phyloP scores from a whole-genome alignment of 2,329 filamentous ascomycete species.

The Clonostachys rhizophaga region DNA sequence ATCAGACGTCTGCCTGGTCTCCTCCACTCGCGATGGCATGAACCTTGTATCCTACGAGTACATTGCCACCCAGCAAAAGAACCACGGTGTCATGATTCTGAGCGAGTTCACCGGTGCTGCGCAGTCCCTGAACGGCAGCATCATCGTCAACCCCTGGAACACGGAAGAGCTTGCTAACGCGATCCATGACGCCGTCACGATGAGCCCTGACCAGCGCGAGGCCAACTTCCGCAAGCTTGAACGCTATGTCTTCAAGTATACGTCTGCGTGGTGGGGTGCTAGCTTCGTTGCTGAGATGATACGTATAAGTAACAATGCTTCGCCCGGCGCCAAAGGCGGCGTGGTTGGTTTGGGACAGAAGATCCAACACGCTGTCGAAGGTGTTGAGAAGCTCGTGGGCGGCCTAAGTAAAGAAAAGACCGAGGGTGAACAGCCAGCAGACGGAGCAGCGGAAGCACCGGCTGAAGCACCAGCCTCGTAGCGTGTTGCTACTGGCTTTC shows the following conservation, averaged over 20 bases:
- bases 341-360: constrained; percentile 19
- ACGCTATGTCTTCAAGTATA: constrained; percentile 96
- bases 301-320: constrained; percentile 38
- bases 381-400: constrained; percentile 6
- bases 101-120: constrained; percentile 96
- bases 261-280: constrained; percentile 93
- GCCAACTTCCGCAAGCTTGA: constrained; percentile 88
- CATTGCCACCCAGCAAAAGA: constrained; percentile 86
- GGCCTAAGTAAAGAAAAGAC: neutral
- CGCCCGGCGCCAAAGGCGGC: constrained; percentile 32
- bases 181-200: constrained; percentile 94
- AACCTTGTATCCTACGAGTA: constrained; percentile 98
- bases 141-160: constrained; percentile 98
- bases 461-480: neutral
- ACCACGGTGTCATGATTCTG: constrained; percentile 89
- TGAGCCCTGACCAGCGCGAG: constrained; percentile 83
- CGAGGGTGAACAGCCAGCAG: neutral
- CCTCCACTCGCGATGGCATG: constrained; percentile 97
- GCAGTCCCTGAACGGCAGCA: constrained; percentile 85
- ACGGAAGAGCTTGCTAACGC: constrained; percentile 91
- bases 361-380: constrained; percentile 13
- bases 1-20: constrained; percentile 88
- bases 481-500: no score
- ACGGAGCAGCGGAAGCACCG: no score
- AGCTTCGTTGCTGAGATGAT: constrained; percentile 84